phyloP scores from a whole-genome alignment of 129 eudicot genomes.

The Silybum marianum region DNA sequence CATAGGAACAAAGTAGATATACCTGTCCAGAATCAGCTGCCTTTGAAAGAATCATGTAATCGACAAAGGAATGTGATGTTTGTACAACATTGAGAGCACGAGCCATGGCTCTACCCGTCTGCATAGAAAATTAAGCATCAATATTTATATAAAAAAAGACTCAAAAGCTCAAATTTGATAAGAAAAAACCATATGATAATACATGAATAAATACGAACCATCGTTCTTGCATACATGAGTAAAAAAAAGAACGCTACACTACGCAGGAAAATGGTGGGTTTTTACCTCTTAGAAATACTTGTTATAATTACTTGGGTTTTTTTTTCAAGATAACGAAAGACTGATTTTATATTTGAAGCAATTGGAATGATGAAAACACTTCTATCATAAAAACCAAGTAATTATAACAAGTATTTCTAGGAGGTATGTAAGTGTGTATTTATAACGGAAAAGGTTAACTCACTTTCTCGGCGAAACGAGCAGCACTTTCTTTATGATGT shows the following conservation, averaged over 20 bases:
- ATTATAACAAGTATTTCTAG: background rate
- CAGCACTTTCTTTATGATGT: slow-evolving; percentile 70
- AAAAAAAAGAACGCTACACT: background rate
- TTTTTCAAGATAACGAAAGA: background rate
- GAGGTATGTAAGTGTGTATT: background rate
- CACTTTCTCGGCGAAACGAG: slow-evolving; percentile 73
- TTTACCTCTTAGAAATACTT: too few species aligned
- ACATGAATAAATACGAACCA: background rate
- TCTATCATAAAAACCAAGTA: background rate
- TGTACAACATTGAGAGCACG: slow-evolving; percentile 81
- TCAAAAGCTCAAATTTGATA: slow-evolving; percentile 3
- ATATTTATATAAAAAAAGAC: background rate
- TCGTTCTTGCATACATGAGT: background rate
- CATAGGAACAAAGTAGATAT: slow-evolving; percentile 5
- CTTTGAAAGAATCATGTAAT: slow-evolving; percentile 69
- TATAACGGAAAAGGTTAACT: slow-evolving; percentile 27
- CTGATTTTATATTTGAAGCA: background rate
- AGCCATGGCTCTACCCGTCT: slow-evolving; percentile 77
- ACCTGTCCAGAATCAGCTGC: slow-evolving; percentile 86
- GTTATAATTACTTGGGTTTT: too few species aligned
- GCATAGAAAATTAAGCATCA: slow-evolving; percentile 26
- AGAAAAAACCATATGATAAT: background rate
- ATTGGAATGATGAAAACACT: background rate
- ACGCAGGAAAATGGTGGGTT: background rate
- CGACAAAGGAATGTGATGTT: slow-evolving; percentile 83